Conservation (phyloP, 345 rosid species). For the Psidium guajava region DNA sequence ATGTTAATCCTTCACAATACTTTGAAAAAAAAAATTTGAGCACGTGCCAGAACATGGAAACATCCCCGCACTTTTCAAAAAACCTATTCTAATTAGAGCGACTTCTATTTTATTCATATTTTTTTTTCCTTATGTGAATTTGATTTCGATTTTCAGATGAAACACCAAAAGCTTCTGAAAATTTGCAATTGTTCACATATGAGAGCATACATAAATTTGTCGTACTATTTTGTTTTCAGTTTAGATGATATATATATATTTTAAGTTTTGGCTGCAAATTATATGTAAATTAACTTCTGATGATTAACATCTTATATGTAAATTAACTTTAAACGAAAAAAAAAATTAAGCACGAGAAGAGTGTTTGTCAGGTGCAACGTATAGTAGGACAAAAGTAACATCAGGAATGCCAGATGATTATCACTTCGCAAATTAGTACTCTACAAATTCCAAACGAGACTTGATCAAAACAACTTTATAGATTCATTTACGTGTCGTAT, state of each 20-base stretch:
- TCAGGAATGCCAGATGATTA: background rate
- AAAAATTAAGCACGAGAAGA: background rate
- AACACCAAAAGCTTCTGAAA: background rate
- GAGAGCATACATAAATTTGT: background rate
- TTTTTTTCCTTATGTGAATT: no score
- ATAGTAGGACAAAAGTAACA: background rate
- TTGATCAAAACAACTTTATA: background rate
- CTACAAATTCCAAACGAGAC: background rate
- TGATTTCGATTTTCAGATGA: no score
- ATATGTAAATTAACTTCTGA: background rate
- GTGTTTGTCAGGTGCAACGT: background rate
- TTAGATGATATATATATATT: background rate
- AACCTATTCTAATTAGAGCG: background rate
- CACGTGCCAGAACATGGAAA: background rate
- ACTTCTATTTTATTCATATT: background rate
- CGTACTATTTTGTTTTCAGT: background rate
- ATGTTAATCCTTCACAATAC: background rate
- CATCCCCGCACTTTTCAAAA: background rate
- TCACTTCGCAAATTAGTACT: background rate
- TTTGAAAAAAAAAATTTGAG: background rate
- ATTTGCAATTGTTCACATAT: background rate
- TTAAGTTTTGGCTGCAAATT: background rate
- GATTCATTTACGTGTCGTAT: background rate
- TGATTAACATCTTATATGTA: background rate
- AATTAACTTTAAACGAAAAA: background rate